Evolutionary conservation across 345 rosid genomes (phyloP), one percentile per base, ranked within the genome.

Genomic region (Aquilaria yunnanensis): DNA sequence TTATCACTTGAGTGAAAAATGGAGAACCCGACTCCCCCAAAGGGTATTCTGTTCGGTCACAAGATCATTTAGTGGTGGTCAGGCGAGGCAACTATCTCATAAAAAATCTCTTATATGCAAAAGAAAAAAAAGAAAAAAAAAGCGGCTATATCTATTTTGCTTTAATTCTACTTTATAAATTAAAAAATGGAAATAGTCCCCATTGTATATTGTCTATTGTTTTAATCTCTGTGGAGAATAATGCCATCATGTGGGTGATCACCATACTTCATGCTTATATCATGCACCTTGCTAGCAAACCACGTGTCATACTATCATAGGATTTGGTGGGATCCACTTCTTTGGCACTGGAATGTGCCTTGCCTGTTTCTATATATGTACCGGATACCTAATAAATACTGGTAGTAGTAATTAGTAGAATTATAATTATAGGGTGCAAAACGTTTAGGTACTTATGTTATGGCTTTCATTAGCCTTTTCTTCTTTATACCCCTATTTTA

Each of bases 211-310:
- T 23, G 23, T 23, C 23, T 23, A 23, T 23, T 23, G 23, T 23
- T 23, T 23, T 23, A 23, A 23, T 47, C 6, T 53, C 3, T 3
- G 34, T 13, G 43, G n/a, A 10, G 12, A 23, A 61, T 30, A 13
- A 12, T 50, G 34, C 8, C 41, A 60, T 51, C 8, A 41, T 32
- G 72, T 57, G 67, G 66, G 51, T 49, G 69, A 66, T 61, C 68
- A 70, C 56, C 72, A 74, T 64, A 83, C 86, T 69, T 83, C 88
- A 81, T 79, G 88, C 82, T 86, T 70, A 81, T 73, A 73, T 86
- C 92, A 83, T 69, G 64, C 76, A 75, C 47, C 61, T 60, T 5
- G 85, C 73, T 73, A 37, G 69, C 59, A 70, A 77, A 75, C 76
- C 80, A 81, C 82, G 83, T 72, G 83, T 83, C 82, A 68, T 29